Evolutionary conservation across 2,329 filamentous ascomycete species (phyloP), one percentile per base, ranked within the genome.

Genomic region (Claviceps pazoutovae): DNA sequence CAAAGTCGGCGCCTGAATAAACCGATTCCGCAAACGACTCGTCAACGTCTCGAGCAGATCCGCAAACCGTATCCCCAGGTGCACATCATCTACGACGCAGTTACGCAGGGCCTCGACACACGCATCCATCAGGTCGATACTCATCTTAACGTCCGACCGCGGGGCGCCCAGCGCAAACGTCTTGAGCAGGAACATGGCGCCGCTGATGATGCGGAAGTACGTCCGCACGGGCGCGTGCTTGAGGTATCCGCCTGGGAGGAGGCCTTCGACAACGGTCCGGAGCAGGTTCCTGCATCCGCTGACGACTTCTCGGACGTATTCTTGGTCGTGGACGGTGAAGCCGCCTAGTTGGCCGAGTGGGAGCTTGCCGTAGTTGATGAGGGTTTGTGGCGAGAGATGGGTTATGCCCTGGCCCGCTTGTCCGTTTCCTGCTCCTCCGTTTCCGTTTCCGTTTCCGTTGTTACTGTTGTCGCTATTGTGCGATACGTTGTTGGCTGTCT

Each of bases 131-230:
- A 93, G 72, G 6, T 76, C 76, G 34, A 93, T 83, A 56, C 83
- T 87, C 46, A 85, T 74, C 60, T 84, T 81, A 26, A 91, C 84
- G 57, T 93, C 86, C 51, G 82, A 82, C 59, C 87, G 84, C 1
- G 84, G 83, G 1, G 86, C 86, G 17, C 87, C 87, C 1, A 93
- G 74, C 0, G 86, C 86, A 65, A 93, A 91, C 0, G 87, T 91
- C 69, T 86, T 93, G 48, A 93, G 76, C 17, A 93, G 67, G 61
- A 93, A 90, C 79, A 91, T 90, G 56, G 86, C 85, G 4, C 87
- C 86, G 53, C 83, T 87, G 57, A 91, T 88, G 63, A 93, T 91
- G 52, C 87, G 81, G 69, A 93, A 90, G 64, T 91, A 91, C 0
- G 87, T 91, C 46, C 87, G 76, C 4, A 93, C 87, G 0, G 87